Percentiles rank a stretch among this genome's conserved stretches.
Evolutionary conservation across 192 early-diverging fungal species (phyloP).

Genomic region (Backusella australiensis): DNA sequence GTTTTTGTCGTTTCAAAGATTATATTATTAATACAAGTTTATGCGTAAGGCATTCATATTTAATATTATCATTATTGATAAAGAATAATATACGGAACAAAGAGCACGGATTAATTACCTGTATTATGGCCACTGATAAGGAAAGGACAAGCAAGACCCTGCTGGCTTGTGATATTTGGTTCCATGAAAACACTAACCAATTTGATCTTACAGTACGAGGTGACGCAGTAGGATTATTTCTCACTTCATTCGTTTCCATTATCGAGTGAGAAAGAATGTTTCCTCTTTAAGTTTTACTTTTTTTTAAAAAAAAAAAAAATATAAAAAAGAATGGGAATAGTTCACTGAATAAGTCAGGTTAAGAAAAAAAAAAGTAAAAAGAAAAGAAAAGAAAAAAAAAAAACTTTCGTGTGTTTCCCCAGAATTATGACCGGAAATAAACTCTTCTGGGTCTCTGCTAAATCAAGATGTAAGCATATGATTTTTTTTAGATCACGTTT

Average conservation of each 20-base stretch:
- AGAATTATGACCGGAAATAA: too few species aligned
- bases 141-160: not conserved
- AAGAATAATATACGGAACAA: too few species aligned
- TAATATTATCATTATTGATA: not conserved
- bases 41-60: not conserved
- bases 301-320: not conserved
- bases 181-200: conserved; percentile 9
- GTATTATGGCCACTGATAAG: not conserved
- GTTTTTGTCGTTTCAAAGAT: not conserved
- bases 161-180: conserved; percentile 9
- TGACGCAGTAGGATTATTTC: not conserved
- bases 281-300: not conserved
- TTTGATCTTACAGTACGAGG: conserved; percentile 12
- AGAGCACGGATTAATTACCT: conserved; percentile 7
- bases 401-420: too few species aligned
- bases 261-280: not conserved
- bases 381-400: too few species aligned
- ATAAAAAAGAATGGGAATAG: not conserved
- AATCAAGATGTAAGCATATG: too few species aligned
- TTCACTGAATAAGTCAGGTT: too few species aligned
- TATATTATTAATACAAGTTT: not conserved
- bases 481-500: too few species aligned
- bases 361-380: too few species aligned
- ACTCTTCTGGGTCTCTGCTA: too few species aligned
- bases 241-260: not conserved